Base-by-base conservation (phyloP, 768 basidiomycete species). In the Cubamyces lactineus region DNA sequence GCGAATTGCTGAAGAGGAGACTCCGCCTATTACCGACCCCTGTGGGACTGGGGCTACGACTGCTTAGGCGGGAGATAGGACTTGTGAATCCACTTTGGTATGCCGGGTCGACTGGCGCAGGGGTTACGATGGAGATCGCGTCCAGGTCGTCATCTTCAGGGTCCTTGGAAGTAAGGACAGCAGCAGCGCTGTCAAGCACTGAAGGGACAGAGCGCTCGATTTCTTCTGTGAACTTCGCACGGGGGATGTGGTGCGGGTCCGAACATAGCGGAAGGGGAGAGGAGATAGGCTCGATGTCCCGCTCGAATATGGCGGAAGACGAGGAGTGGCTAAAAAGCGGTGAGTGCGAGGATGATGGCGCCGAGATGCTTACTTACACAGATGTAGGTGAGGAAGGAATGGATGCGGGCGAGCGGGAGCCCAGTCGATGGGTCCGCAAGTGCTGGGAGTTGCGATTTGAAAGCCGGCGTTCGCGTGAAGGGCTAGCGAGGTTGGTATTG, bases 231-330 rank as follows among this genome's bases (percentile, higher is more conserved):
- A 80, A 79, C 72, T 89, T 89, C 19, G 86, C 84, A 42, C 91
- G 82, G 0, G 91, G 83, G 53, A 86, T 88, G 28, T 87, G 84
- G 71, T 92, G 91, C 0, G 91, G 90, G 69, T 91, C 87, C 57
- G 68, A 66, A 57, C 55, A 71, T 72, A 60, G 80, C 75, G 23
- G 74, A 73, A 51, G 75, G 72, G 66, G 79, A 58, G 74, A 61
- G 69, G 81, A 38, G 75, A 81, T 67, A 72, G 87, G 87, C 66
- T 94, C 93, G 65, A 96, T 93, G 72, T 96, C 93, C 39, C 93
- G 86, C 75, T 96, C 93, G 62, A 96, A 96, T 59, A 95, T 96
- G 40, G 93, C 92, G 0, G 92, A 94, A 0, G 91, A 91, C 0
- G 91, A 91, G 0, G 91, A 94, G 68, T 91, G 85, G 53, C 76